Base-by-base conservation (phyloP, 2,329 filamentous ascomycete genomes). In the Eurotiales sp. region DNA sequence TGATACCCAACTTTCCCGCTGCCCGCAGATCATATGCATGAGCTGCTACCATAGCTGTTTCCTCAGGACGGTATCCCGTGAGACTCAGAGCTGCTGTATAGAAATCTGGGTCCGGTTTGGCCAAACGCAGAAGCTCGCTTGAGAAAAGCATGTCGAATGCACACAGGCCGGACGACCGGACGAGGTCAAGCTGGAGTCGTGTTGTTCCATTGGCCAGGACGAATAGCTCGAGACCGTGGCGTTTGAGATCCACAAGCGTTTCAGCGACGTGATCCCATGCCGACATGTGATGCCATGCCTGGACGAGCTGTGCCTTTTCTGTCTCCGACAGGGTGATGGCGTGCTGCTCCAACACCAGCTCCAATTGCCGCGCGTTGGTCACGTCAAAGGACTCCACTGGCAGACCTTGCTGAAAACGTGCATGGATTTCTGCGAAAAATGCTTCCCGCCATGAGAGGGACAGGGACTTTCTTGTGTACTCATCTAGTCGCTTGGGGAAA, bases 191-290 rank as follows among this genome's bases (percentile, higher is more conserved):
- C 55, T 82, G 79, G 1, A 82, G 65, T 17, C 79, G 71, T 2
- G 75, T 77, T 0, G 77, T 81, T 0, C 79, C 79, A 52, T 82
- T 82, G 6, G 78, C 79, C 40, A 76, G 70, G 3, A 82, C 78
- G 47, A 78, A 40, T 4, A 40, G 15, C 37, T 40, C 37, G 8
- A 75, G 1, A 75, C 59, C 17, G 37, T n/a, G 37, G 37, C 37
- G 2, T 40, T 40, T 40, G 15, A 40, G 37, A 40, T 40, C 37
- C 37, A 22, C 21, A 4, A 40, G 37, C 37, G 8, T n/a, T 22
- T 40, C 37, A 19, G 37, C 37, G 14, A 40, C 37, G 37, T 40
- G 3, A 3, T 40, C 21, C 37, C 17, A 40, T 10, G 37, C 37
- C 8, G 17, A 19, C 37, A 40, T 40, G 12, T n/a, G 10, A 46